These are phyloP conservation scores for Plasmodium relictum DNA, from an alignment of 169 alveolate genomes.

Conservation along the genomic window DNA sequence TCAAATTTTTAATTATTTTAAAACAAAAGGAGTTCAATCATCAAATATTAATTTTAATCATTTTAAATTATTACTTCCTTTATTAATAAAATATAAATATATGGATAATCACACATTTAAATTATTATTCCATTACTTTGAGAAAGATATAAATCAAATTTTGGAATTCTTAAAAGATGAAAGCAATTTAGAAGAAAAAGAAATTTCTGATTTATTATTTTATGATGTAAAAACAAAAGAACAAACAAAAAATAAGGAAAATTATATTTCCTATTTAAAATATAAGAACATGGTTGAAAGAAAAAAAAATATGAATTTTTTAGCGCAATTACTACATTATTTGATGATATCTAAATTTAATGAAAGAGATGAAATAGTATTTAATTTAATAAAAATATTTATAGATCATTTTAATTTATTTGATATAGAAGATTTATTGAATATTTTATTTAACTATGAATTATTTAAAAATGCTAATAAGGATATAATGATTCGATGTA, in stretches of 20 bases:
- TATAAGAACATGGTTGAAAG: conserved; percentile 17
- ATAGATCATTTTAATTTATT: conserved; percentile 16
- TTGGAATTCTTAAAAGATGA: neutral
- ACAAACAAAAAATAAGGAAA: conserved; percentile 53
- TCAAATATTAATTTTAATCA: conserved; percentile 3
- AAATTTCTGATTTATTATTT: conserved; percentile 22
- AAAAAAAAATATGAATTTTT: conserved; percentile 28
- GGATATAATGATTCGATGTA: conserved; percentile 3
- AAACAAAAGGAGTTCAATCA: neutral
- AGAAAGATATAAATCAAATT: conserved; percentile 23
- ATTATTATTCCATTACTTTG: conserved; percentile 5
- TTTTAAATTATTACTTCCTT: conserved; percentile 39
- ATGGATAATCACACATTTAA: neutral
- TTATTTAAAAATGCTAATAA: neutral
- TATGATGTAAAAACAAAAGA: conserved; percentile 64
- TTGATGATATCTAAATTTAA: conserved; percentile 34
- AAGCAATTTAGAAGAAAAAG: neutral
- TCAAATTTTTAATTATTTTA: neutral
- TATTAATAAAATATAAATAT: conserved; percentile 44
- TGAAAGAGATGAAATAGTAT: conserved; percentile 10
- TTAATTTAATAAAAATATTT: conserved; percentile 8
- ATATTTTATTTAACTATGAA: conserved; percentile 35
- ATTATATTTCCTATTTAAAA: conserved; percentile 48
- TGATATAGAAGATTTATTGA: conserved; percentile 21
- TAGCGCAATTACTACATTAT: conserved; percentile 23